Percentiles rank a stretch among this genome's conserved stretches.
phyloP scores from a whole-genome alignment of 495 filamentous ascomycete species.

The Trichodelitschia bisporula region DNA sequence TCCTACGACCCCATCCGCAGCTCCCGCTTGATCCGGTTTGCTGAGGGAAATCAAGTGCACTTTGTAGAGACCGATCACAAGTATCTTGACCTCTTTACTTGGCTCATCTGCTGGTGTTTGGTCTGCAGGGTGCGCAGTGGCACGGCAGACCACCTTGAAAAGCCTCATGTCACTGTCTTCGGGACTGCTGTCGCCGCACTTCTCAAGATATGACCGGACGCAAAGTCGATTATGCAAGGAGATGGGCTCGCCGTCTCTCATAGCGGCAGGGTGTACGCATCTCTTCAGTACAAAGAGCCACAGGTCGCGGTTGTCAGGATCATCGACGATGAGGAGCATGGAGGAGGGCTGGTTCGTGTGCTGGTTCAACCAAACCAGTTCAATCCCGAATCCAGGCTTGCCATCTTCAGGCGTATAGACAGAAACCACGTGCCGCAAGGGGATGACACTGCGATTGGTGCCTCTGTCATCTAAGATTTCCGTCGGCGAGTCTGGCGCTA shows the following conservation, averaged over 20 bases:
- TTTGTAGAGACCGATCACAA: constrained; percentile 64
- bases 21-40: constrained; percentile 23
- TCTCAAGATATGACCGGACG: constrained; percentile 38
- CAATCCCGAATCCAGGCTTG: constrained; percentile 52
- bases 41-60: constrained; percentile 57
- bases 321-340: constrained; percentile 43
- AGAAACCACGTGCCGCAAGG: constrained; percentile 49
- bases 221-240: constrained; percentile 35
- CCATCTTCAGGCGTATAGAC: constrained; percentile 61
- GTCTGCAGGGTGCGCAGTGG: too few species aligned
- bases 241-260: constrained; percentile 28
- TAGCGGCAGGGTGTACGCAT: too few species aligned
- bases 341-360: constrained; percentile 32
- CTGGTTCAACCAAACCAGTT: constrained; percentile 56
- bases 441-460: too few species aligned
- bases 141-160: constrained; percentile 68
- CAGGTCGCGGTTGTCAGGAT: constrained; percentile 46
- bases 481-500: too few species aligned
- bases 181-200: constrained; percentile 50
- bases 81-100: too few species aligned
- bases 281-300: constrained; percentile 50
- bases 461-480: too few species aligned
- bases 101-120: too few species aligned
- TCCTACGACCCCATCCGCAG: not conserved
- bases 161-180: constrained; percentile 46